Base-by-base conservation (phyloP, 1,284 basidiomycete genomes). In the Boletus sp. region DNA sequence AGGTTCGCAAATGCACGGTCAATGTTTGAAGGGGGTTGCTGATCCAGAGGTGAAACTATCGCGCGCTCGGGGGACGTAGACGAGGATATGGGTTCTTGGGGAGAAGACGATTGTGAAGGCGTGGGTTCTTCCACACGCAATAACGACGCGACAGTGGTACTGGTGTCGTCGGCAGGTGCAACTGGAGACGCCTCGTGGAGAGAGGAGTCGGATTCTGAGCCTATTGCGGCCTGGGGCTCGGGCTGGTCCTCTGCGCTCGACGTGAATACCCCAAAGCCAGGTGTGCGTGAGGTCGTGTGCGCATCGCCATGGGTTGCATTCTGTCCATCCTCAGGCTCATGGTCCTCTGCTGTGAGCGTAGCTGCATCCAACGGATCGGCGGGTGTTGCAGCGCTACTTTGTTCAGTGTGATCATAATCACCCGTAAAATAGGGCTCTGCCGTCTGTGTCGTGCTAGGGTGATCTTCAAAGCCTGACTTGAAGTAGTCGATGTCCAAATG, bases 1-100 rank as follows among this genome's bases (percentile, higher is more conserved):
- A 91, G 80, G 50, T 83, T 84, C 8, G 86, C 78, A 60, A 88
- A 81, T 3, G 86, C 81, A 23, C 77, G 79, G 19, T 82, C 79
- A 48, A 83, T 60, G 17, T 65, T 59, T 3, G 72, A 66, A 21
- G 78, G 65, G 17, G 75, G 65, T 28, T 67, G 75, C 46, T 73
- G 78, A 27, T 86, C 86, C 38, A 90, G 74, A 30, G 90, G 89
- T 6, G 80, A 80, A 27, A 83, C 80, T 38, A 83, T 74, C 8
- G 77, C 64, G 14, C 73, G 72, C 59, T 76, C 67, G 7, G 69
- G 68, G 53, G 64, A 64, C 28, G 65, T 64, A 10, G 60, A 51
- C n/a, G 69, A 63, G 6, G 70, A 71, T 19, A 28, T n/a, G 10
- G 65, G 64, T 31, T 55, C 76, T 71, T 37, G 70, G 59, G 60